Base-by-base conservation (phyloP, 176 grass and related monocot species). In the Triticum monococcum region DNA sequence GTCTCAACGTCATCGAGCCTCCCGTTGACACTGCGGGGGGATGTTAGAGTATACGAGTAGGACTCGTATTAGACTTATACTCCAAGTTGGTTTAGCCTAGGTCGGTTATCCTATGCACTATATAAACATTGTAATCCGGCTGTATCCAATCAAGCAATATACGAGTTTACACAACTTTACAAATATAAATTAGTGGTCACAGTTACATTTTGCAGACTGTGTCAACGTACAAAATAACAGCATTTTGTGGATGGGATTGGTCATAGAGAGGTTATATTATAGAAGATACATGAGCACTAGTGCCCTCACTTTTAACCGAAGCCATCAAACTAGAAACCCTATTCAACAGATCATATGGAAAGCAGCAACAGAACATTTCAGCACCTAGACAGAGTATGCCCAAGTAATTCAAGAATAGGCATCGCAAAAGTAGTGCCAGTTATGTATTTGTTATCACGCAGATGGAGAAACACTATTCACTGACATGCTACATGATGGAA, bases 331-430 rank as follows among this genome's bases (percentile, higher is more conserved):
- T 31, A 31, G 13, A 83, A 74, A 46, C 28, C 30, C 8, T 14
- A 17, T 69, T 89, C 62, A 81, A 69, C 16, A 74, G 68, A 81
- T 59, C 31, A 50, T 86, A 52, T 86, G 25, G 25, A 72, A 28
- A 70, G 30, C 9, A 52, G 37, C 3, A 71, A 70, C 18, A 2
- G 62, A 84, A 77, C 9, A 48, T 81, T 37, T 35, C 67, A 75
- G 35, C 28, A 78, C 54, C 52, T 79, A 77, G 33, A 68, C 20
- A 37, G 40, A 41, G 40, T 41, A 41, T 11, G 40, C 40, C 60
- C 54, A 33, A 62, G 82, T 38, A 38, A 70, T 63, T 72, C 38
- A 62, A 66, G 68, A 81, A 76, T 68, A 61, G 36, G 25, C 20
- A 48, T 68, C 20, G 23, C 28, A 77, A 77, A 76, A 5, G 23